Evolutionary conservation across 768 basidiomycete species (phyloP).

Genomic region (Lentinula boryana): DNA sequence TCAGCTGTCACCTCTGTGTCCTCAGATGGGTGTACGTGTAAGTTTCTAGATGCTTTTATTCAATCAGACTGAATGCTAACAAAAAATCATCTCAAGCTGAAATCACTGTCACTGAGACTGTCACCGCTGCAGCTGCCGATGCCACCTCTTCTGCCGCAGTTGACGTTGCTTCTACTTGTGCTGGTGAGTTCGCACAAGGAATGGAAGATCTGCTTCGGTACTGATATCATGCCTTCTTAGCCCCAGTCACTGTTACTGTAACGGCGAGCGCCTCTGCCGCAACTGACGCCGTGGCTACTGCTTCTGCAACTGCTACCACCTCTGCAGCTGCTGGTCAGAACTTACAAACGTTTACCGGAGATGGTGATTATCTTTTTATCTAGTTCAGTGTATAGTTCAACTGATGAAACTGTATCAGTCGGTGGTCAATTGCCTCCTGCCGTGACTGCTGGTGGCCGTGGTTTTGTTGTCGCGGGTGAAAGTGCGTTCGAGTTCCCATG

Average conservation of each 20-base stretch:
- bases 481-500: neutral
- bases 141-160: conserved; percentile 9
- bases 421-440: conserved; percentile 39
- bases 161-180: conserved; percentile 7
- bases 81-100: neutral
- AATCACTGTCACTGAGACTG: conserved; percentile 9
- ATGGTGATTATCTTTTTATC: conserved; percentile 24
- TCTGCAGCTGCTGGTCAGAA: conserved; percentile 10
- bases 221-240: neutral
- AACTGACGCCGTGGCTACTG: conserved; percentile 9
- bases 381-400: neutral
- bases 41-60: neutral
- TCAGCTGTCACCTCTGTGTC: conserved; percentile 2
- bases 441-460: conserved; percentile 37
- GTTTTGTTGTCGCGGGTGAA: conserved; percentile 37
- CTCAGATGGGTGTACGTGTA: neutral
- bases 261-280: conserved; percentile 14
- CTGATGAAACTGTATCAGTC: conserved; percentile 17
- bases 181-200: neutral
- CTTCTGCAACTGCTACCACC: conserved; percentile 9
- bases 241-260: neutral
- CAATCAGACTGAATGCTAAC: neutral
- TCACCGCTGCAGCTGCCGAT: conserved; percentile 2
- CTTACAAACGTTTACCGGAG: conserved; percentile 48
- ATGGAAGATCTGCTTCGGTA: neutral